These are phyloP conservation scores for Plasmodium inui DNA, from an alignment of 169 alveolate species.

Conservation along the genomic window DNA sequence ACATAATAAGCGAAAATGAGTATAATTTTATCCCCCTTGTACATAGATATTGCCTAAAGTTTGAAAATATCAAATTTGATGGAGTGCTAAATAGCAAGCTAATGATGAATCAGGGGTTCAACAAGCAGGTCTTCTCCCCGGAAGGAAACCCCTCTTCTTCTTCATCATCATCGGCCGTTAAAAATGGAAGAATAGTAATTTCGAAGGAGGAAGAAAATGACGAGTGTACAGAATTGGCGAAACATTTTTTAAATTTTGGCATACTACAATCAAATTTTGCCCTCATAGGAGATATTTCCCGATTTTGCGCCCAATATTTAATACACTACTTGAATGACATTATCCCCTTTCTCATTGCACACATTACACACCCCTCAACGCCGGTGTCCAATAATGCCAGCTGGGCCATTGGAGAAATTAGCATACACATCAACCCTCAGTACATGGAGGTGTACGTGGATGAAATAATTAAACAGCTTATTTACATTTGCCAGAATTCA, in stretches of 20 bases:
- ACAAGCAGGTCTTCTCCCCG: not conserved
- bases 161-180: not conserved
- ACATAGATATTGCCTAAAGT: constrained; percentile 65
- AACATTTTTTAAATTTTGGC: constrained; percentile 65
- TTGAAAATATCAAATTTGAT: constrained; percentile 48
- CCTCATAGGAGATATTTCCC: constrained; percentile 75
- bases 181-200: not conserved
- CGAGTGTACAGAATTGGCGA: constrained; percentile 50
- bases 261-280: constrained; percentile 75
- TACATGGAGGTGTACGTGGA: constrained; percentile 82
- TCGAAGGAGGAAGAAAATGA: not conserved
- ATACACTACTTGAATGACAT: constrained; percentile 66
- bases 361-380: constrained; percentile 77
- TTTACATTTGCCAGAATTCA: constrained; percentile 72
- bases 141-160: not conserved
- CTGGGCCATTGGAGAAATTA: constrained; percentile 91
- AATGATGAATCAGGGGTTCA: constrained; percentile 6
- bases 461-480: constrained; percentile 78
- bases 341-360: constrained; percentile 74
- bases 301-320: constrained; percentile 71
- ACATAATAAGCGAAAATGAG: constrained; percentile 53
- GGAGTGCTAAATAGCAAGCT: constrained; percentile 12
- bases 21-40: constrained; percentile 71
- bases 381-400: constrained; percentile 90
- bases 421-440: constrained; percentile 78